A percentile compares a stretch with the other conserved stretches of the same genome.
Evolutionary conservation across 208 protist species (phyloP).

Genomic region (Porcisia hertigi): DNA sequence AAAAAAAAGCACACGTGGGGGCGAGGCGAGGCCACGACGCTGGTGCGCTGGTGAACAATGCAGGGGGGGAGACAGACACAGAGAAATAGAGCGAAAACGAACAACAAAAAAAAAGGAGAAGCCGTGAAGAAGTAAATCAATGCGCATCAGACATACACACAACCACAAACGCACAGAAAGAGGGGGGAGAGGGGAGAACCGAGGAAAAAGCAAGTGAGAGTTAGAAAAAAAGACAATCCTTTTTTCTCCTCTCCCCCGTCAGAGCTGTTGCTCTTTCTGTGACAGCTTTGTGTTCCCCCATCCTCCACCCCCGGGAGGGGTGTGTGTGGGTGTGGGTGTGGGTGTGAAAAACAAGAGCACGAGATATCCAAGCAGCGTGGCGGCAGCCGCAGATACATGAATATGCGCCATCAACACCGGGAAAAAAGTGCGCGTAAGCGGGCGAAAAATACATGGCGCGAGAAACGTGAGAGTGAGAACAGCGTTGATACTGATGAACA

Average conservation of each 20-base stretch:
- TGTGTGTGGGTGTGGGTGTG: background rate
- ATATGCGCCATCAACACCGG: background rate
- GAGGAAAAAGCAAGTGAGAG: background rate
- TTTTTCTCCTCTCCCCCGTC: too few species aligned
- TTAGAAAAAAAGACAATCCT: conserved; percentile 1
- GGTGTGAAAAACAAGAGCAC: background rate
- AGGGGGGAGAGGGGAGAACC: background rate
- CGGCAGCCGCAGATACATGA: background rate
- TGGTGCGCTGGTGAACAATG: background rate
- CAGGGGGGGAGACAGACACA: background rate
- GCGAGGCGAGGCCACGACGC: background rate
- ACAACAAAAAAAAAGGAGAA: background rate
- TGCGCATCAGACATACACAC: background rate
- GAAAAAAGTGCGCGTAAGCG: background rate
- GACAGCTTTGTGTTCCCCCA: too few species aligned
- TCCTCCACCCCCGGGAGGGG: too few species aligned
- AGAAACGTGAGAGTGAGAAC: background rate
- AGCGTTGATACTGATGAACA: background rate
- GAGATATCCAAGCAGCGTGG: background rate
- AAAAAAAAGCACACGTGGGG: background rate
- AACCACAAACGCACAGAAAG: background rate
- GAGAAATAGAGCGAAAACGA: background rate
- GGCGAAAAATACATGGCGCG: background rate
- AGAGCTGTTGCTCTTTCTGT: too few species aligned
- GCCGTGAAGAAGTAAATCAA: too few species aligned